Evolutionary conservation across 208 protist genomes (phyloP).

Genomic region (Herpetomonas tarakana): DNA sequence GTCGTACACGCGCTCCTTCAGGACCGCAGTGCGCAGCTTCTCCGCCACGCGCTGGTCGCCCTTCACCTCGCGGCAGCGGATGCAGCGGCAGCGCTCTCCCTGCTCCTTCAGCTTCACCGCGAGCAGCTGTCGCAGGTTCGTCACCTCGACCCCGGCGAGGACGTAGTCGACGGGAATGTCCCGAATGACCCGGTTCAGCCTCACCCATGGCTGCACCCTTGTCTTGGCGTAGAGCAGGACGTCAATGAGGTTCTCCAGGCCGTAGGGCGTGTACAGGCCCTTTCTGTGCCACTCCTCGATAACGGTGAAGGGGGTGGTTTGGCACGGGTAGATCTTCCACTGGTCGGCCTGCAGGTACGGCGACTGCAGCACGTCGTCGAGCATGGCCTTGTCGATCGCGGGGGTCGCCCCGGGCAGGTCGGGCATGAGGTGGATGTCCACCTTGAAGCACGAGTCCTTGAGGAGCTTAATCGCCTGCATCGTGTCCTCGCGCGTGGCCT

Average conservation of each 20-base stretch:
- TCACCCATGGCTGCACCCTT: constrained; percentile 98
- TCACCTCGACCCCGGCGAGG: constrained; percentile 94
- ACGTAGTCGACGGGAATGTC: constrained; percentile 99
- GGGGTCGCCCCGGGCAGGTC: constrained; percentile 96
- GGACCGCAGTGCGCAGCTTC: constrained; percentile 39
- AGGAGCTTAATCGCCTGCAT: constrained; percentile 92
- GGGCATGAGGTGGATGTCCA: constrained; percentile 99
- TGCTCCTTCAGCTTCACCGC: constrained; percentile 86
- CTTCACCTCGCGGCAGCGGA: constrained; percentile 93
- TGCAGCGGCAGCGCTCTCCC: constrained; percentile 92
- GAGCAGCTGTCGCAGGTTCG: constrained; percentile 97
- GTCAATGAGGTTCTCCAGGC: constrained; percentile 87
- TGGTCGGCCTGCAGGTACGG: constrained; percentile 97
- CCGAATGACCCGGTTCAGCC: constrained; percentile 97
- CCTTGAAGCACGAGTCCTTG: constrained; percentile 98
- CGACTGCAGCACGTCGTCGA: constrained; percentile 95
- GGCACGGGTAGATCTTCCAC: constrained; percentile 99
- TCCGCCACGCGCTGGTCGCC: constrained; percentile 43
- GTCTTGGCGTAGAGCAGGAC: constrained; percentile 94
- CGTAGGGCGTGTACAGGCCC: constrained; percentile 93
- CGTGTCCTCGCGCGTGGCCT: constrained; percentile 94
- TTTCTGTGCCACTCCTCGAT: constrained; percentile 97
- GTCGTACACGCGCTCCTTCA: constrained; percentile 58
- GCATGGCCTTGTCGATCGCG: constrained; percentile 93
- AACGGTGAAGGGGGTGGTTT: constrained; percentile 98